These are phyloP conservation scores for Oryza brachyantha DNA, from an alignment of 176 grass and related monocot genomes.

Conservation along the genomic window DNA sequence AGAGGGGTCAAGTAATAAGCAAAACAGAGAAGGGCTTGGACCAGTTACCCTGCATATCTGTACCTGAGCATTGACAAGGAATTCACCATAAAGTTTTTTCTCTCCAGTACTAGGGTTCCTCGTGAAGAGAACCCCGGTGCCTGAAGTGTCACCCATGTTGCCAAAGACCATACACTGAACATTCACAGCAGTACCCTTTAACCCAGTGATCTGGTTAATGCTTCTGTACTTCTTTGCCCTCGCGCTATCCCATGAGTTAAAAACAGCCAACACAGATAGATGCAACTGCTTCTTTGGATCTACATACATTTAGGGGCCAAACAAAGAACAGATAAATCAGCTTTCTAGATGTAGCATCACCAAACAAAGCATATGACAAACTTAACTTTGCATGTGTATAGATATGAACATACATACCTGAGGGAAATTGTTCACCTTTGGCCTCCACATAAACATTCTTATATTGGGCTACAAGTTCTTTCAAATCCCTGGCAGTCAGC, in stretches of 20 bases:
- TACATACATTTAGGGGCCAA: constrained; percentile 14
- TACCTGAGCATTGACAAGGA: constrained; percentile 93
- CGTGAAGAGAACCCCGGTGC: constrained; percentile 93
- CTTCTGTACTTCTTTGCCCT: constrained; percentile 88
- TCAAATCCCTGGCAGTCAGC: constrained; percentile 72
- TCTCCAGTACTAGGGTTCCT: constrained; percentile 92
- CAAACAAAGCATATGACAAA: neutral
- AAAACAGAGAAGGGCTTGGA: neutral
- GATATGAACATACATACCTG: constrained; percentile 35
- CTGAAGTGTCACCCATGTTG: constrained; percentile 95
- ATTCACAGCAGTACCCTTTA: constrained; percentile 87
- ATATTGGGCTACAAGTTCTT: constrained; percentile 75
- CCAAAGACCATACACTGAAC: constrained; percentile 98
- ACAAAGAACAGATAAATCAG: neutral
- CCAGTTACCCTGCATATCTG: neutral
- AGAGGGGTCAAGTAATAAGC: neutral
- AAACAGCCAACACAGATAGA: constrained; percentile 71
- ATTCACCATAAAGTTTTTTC: constrained; percentile 97
- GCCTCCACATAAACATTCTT: constrained; percentile 77
- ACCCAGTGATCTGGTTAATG: constrained; percentile 86
- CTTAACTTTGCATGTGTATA: neutral
- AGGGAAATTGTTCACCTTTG: constrained; percentile 83
- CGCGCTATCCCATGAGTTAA: constrained; percentile 86
- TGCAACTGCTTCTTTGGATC: constrained; percentile 79
- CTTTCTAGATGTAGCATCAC: neutral